Conservation (phyloP, 2,329 filamentous ascomycete genomes). For the Decorospora gaudefroyi region DNA sequence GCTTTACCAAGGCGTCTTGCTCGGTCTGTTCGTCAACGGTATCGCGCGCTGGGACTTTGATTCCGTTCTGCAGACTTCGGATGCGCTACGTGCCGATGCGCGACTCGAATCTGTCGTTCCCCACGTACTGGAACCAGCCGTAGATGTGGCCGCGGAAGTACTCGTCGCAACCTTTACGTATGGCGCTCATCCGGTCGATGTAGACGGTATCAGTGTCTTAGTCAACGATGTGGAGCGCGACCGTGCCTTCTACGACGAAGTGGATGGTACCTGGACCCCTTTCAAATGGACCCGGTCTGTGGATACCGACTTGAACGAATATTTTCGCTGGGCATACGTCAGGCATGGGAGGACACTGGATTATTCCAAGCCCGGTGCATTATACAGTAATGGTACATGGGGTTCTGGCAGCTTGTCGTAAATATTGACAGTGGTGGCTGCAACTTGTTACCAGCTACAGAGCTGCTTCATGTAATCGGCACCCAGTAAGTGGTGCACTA, state of each 20-base stretch:
- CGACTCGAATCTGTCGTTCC: conserved; percentile 64
- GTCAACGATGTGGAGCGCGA: conserved; percentile 81
- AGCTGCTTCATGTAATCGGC: too few species aligned
- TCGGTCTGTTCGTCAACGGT: conserved; percentile 47
- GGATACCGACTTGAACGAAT: conserved; percentile 33
- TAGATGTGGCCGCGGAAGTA: conserved; percentile 45
- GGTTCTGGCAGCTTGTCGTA: conserved; percentile 23
- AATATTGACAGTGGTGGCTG: conserved; percentile 20
- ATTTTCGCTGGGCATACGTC: conserved; percentile 45
- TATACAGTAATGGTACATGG: conserved; percentile 39
- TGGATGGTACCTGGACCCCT: conserved; percentile 4
- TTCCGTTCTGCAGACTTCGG: conserved; percentile 78
- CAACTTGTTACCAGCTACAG: too few species aligned
- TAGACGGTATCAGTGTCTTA: conserved; percentile 76
- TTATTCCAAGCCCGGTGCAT: conserved; percentile 38
- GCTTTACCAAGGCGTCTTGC: conserved; percentile 44
- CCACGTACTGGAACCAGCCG: conserved; percentile 29
- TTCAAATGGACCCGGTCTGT: conserved; percentile 51
- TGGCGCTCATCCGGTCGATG: conserved; percentile 51
- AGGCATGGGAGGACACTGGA: conserved; percentile 35
- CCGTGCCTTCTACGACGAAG: conserved; percentile 33
- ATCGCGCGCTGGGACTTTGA: conserved; percentile 47
- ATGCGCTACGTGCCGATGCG: conserved; percentile 64
- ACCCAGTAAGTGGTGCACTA: too few species aligned
- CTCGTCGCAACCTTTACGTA: conserved; percentile 64